Percentiles rank a stretch among this genome's conserved stretches.
phyloP scores from a whole-genome alignment of 192 early-diverging fungal genomes.

The Entomortierella parvispora region DNA sequence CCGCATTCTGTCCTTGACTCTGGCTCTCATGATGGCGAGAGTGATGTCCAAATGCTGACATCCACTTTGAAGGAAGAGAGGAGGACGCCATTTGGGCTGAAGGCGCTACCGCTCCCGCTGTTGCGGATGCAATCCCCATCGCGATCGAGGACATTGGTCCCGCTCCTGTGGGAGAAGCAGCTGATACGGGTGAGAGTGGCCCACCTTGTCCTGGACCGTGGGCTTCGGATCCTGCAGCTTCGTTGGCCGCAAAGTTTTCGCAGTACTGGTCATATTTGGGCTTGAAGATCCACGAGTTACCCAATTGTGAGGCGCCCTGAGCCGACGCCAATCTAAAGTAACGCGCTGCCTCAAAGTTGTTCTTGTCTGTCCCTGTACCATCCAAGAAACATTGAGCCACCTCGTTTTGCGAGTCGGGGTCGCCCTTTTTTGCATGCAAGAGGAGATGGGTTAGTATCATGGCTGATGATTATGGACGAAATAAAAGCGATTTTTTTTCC shows the following conservation, averaged over 20 bases:
- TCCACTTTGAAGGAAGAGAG: neutral
- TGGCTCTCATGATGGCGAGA: neutral
- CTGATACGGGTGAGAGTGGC: neutral
- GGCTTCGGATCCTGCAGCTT: slow-evolving; percentile 1
- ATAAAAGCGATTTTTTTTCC: neutral
- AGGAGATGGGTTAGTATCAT: too few species aligned
- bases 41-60: neutral
- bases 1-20: neutral
- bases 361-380: slow-evolving; percentile 70
- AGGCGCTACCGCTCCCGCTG: neutral
- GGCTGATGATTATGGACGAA: too few species aligned
- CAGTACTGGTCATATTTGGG: slow-evolving; percentile 74
- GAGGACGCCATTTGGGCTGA: neutral
- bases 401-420: slow-evolving; percentile 75
- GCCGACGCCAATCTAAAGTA: slow-evolving; percentile 79
- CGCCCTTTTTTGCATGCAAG: slow-evolving; percentile 55
- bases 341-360: slow-evolving; percentile 68
- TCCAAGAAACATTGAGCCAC: slow-evolving; percentile 68
- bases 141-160: slow-evolving; percentile 4
- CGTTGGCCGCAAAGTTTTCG: slow-evolving; percentile 17
- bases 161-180: neutral
- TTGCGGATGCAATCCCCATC: slow-evolving; percentile 5
- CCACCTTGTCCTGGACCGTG: neutral
- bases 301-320: slow-evolving; percentile 77
- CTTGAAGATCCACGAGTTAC: slow-evolving; percentile 88